These are phyloP conservation scores for Fusarium sterilihyphosum DNA, from an alignment of 2,329 filamentous ascomycete species.

Conservation along the genomic window DNA sequence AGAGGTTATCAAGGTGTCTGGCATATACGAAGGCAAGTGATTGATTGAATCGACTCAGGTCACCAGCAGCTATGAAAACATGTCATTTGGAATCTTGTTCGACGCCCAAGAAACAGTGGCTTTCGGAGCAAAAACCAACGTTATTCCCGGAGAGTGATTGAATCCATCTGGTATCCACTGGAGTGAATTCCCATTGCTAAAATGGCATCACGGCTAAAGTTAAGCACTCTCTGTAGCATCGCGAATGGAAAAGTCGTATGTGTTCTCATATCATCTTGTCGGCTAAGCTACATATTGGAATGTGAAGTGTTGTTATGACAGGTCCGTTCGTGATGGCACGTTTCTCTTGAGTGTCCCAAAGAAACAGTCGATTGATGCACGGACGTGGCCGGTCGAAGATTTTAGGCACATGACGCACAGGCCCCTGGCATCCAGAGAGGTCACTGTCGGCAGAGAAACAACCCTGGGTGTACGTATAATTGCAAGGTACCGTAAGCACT, in stretches of 20 bases:
- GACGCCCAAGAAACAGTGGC: background rate
- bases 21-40: background rate
- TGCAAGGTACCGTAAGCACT: constrained; percentile 16
- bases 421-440: constrained; percentile 15
- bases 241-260: background rate
- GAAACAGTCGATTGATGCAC: constrained; percentile 40
- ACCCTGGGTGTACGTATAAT: constrained; percentile 21
- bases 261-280: constrained; percentile 28
- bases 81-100: constrained; percentile 2
- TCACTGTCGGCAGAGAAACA: constrained; percentile 28
- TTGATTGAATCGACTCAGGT: background rate
- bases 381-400: constrained; percentile 38
- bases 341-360: constrained; percentile 24
- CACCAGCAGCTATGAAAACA: background rate
- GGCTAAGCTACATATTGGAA: constrained; percentile 1
- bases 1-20: background rate
- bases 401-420: constrained; percentile 38
- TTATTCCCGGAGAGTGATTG: constrained; percentile 11
- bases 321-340: constrained; percentile 31
- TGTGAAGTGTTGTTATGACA: constrained; percentile 27
- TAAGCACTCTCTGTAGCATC: background rate
- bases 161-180: background rate
- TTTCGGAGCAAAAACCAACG: background rate
- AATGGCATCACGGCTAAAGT: background rate
- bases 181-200: constrained; percentile 12